A percentile compares a stretch with the other conserved stretches of the same genome.
Conservation (phyloP, 768 basidiomycete genomes). For the Calocera cornea region DNA sequence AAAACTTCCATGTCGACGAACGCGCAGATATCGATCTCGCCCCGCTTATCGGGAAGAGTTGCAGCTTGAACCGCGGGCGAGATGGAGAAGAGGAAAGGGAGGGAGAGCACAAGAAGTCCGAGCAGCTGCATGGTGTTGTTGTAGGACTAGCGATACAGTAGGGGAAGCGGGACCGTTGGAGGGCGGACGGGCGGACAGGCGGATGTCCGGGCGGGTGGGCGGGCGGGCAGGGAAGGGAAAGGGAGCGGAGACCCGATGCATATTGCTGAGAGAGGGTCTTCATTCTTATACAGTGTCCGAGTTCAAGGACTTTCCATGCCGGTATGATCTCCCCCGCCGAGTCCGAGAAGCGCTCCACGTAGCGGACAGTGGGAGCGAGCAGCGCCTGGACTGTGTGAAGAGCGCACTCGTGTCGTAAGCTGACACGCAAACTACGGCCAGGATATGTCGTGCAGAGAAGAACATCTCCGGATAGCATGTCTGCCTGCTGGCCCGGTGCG, state of each 20-base stretch:
- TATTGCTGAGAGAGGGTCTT: too few species aligned
- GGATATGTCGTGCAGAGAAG: background rate
- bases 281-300: too few species aligned
- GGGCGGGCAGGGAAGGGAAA: background rate
- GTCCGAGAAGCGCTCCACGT: too few species aligned
- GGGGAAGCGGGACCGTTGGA: background rate
- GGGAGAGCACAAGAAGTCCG: background rate
- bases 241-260: background rate
- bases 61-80: background rate
- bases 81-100: background rate
- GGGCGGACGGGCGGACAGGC: too few species aligned
- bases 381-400: too few species aligned
- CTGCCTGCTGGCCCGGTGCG: too few species aligned
- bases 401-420: too few species aligned
- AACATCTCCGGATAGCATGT: background rate
- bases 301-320: too few species aligned
- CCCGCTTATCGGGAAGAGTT: background rate
- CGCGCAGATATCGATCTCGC: background rate
- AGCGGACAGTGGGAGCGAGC: too few species aligned
- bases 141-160: conserved; percentile 2
- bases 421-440: background rate
- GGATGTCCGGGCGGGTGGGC: too few species aligned
- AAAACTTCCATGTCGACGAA: background rate
- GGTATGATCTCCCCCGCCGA: too few species aligned
- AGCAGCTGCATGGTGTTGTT: background rate